Base-by-base conservation (phyloP, 2,329 filamentous ascomycete genomes). In the Lachnellula cervina region DNA sequence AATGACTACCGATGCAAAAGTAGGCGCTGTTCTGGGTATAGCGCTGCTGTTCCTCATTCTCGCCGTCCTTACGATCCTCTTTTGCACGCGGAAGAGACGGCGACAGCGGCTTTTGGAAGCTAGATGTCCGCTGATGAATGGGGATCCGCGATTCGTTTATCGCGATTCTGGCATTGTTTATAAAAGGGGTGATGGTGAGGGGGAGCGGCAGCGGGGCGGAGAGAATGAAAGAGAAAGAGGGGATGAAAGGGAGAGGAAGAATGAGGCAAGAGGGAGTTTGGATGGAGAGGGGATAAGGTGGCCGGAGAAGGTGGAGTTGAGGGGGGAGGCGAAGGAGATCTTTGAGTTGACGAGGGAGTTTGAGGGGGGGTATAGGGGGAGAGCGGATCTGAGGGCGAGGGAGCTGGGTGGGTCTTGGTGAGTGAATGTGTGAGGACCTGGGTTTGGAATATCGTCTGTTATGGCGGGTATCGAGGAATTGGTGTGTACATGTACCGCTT, bases 161-260 rank as follows among this genome's bases (percentile, higher is more conserved):
- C 11, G 8, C 6, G 37, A 16, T 16, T 4, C 37, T 40, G 14
- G 16, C 2, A 3, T 40, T 9, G 14, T 38, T 7, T 4, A n/a
- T n/a, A 3, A n/a, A 7, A 7, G n/a, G 14, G 7, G 16, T 16
- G 5, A 5, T 2, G n/a, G 37, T 6, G 17, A 5, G 19, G 8
- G 28, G 28, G 28, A 11, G 28, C 11, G 28, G 28, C 8, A 11
- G 9, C 3, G 28, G 4, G 28, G 2, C 11, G 28, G 28, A 9
- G n/a, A n/a, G n/a, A n/a, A n/a, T n/a, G 28, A 9, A 32, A 9
- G 28, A 9, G 28, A 32, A 32, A 8, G 8, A 2, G 28, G 8
- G 4, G 3, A 11, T 3, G n/a, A 7, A 1, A n/a, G 0, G 5
- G 37, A 11, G 1, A 17, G 9, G 9, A 5, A 4, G 5, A 13